These are phyloP conservation scores for Laguncularia racemosa DNA, from an alignment of 345 rosid genomes.

Conservation along the genomic window DNA sequence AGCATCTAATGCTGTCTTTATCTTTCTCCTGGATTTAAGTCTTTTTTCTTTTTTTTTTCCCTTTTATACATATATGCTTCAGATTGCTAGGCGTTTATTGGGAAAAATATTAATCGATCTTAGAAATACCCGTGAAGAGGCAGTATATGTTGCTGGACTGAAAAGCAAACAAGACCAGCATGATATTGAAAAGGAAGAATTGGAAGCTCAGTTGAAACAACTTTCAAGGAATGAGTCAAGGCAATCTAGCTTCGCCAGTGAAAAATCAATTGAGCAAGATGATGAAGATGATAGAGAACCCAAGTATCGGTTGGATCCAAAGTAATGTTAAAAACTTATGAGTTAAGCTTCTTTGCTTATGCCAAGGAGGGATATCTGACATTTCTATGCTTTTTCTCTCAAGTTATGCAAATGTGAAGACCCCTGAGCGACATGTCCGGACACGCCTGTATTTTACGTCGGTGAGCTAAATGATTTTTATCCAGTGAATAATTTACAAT, in stretches of 20 bases:
- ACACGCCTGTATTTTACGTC: constrained; percentile 99
- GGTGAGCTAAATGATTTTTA: constrained; percentile 38
- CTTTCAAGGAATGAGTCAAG: constrained; percentile 43
- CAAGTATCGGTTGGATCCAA: constrained; percentile 95
- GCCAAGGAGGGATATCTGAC: neutral
- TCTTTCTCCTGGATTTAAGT: neutral
- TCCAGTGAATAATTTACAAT: neutral
- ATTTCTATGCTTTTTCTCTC: constrained; percentile 11
- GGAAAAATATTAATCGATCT: constrained; percentile 95
- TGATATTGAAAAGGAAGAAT: constrained; percentile 43
- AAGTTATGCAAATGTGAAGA: constrained; percentile 96
- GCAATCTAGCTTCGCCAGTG: constrained; percentile 55
- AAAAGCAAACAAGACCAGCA: constrained; percentile 66
- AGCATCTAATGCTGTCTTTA: neutral
- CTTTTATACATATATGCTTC: constrained; percentile 8
- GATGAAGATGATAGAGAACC: constrained; percentile 95
- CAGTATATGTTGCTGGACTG: constrained; percentile 77
- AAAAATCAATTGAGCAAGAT: constrained; percentile 57
- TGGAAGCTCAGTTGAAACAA: constrained; percentile 44
- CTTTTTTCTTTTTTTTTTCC: neutral
- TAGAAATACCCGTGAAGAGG: constrained; percentile 98
- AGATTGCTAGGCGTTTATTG: constrained; percentile 94
- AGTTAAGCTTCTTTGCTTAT: constrained; percentile 2
- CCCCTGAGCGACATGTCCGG: constrained; percentile 97
- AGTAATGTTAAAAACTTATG: constrained; percentile 27